These are phyloP conservation scores for Postia placenta DNA, from an alignment of 768 basidiomycete genomes.

Conservation along the genomic window DNA sequence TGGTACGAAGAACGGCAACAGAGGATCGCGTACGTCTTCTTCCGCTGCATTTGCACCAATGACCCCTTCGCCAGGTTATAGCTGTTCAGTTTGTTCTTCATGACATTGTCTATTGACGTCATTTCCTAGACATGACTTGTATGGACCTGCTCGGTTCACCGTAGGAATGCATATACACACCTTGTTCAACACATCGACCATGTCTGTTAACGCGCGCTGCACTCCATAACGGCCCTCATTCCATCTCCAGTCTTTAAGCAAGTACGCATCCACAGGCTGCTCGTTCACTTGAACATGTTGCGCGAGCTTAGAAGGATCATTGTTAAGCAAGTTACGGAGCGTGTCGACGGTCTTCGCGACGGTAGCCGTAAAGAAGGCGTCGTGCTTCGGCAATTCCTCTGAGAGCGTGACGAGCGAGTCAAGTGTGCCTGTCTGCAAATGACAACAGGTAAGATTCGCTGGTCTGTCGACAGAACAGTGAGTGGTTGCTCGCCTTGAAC, in stretches of 20 bases:
- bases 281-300: constrained; percentile 83
- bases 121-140: constrained; percentile 78
- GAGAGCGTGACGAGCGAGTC: constrained; percentile 84
- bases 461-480: background rate
- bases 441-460: background rate
- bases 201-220: constrained; percentile 75
- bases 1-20: background rate
- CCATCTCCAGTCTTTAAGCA: constrained; percentile 86
- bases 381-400: constrained; percentile 90
- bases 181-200: constrained; percentile 82
- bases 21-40: constrained; percentile 64
- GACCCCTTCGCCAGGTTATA: constrained; percentile 95
- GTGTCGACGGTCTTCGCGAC: constrained; percentile 95
- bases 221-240: constrained; percentile 87
- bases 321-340: constrained; percentile 83
- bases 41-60: constrained; percentile 87
- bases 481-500: constrained; percentile 69
- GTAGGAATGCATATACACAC: constrained; percentile 32
- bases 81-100: constrained; percentile 85
- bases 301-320: constrained; percentile 68
- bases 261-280: constrained; percentile 67
- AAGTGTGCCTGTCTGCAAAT: constrained; percentile 83
- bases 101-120: constrained; percentile 87
- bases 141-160: background rate
- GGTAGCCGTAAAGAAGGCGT: constrained; percentile 76